Evolutionary conservation across 805 yeast genomes (phyloP).

Genomic region (Pichia kluyveri): DNA sequence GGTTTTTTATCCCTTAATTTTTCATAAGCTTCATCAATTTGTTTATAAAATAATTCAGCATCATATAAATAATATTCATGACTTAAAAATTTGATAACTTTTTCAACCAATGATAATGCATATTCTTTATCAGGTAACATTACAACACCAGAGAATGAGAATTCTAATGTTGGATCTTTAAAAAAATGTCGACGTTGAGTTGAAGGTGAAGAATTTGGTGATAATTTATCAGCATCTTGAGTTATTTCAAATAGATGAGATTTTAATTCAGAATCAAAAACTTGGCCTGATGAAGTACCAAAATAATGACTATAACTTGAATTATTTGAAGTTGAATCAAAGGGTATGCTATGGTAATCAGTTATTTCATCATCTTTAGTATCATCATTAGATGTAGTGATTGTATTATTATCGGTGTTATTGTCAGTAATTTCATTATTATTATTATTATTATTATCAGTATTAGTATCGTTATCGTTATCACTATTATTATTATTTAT

Average conservation of each 20-base stretch:
- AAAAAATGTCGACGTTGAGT: constrained; percentile 9
- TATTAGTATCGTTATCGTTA: too few species aligned
- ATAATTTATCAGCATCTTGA: background rate
- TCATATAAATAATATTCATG: constrained; percentile 13
- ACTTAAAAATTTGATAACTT: constrained; percentile 10
- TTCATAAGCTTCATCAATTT: constrained; percentile 14
- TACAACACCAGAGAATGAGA: constrained; percentile 11
- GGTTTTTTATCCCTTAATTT: constrained; percentile 10
- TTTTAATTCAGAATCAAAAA: constrained; percentile 9
- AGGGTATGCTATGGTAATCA: background rate
- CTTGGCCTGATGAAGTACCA: constrained; percentile 10
- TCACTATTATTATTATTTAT: background rate
- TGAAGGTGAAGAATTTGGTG: background rate
- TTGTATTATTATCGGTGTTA: too few species aligned
- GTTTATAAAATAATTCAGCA: constrained; percentile 5
- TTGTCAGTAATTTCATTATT: too few species aligned
- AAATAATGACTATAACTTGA: background rate
- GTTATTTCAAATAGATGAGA: constrained; percentile 8
- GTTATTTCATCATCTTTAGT: background rate
- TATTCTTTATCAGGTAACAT: constrained; percentile 16
- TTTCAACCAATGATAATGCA: constrained; percentile 9
- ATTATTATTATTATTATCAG: too few species aligned
- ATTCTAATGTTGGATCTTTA: constrained; percentile 7
- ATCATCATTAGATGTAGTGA: background rate
- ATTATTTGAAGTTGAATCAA: background rate